A percentile compares a stretch with the other conserved stretches of the same genome.
phyloP scores from a whole-genome alignment of 768 basidiomycete genomes.

The Tephrocybe sp. region DNA sequence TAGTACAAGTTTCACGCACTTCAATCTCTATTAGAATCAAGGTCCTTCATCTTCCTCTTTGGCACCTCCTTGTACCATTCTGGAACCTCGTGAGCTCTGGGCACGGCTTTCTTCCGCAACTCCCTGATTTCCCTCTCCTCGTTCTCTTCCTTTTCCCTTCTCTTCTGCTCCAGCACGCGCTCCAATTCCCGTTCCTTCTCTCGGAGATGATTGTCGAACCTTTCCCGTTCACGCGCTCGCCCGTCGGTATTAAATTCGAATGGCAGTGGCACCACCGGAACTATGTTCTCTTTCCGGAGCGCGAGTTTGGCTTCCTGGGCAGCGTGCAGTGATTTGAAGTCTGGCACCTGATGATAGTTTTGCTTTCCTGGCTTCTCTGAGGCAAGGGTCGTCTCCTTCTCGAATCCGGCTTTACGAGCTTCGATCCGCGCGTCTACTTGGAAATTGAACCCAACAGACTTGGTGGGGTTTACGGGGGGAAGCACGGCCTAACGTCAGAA shows the following conservation, averaged over 20 bases:
- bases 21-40: constrained; percentile 9
- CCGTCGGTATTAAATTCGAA: constrained; percentile 52
- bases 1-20: constrained; percentile 4
- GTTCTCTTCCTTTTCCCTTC: constrained; percentile 46
- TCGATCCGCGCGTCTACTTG: constrained; percentile 48
- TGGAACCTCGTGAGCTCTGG: constrained; percentile 70
- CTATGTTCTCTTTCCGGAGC: constrained; percentile 46
- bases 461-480: constrained; percentile 36
- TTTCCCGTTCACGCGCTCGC: constrained; percentile 60
- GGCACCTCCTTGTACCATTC: constrained; percentile 77
- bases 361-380: constrained; percentile 18
- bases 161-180: constrained; percentile 44
- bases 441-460: constrained; percentile 54
- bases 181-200: constrained; percentile 58
- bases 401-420: constrained; percentile 40
- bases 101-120: constrained; percentile 61
- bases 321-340: constrained; percentile 56
- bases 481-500: constrained; percentile 11
- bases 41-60: constrained; percentile 41
- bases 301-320: constrained; percentile 42
- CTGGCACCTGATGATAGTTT: constrained; percentile 33
- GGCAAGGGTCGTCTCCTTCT: constrained; percentile 26
- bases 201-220: constrained; percentile 59
- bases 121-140: constrained; percentile 64
- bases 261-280: constrained; percentile 47